Conservation (phyloP, 2,329 filamentous ascomycete genomes). For the Pyrenochaeta sp. region DNA sequence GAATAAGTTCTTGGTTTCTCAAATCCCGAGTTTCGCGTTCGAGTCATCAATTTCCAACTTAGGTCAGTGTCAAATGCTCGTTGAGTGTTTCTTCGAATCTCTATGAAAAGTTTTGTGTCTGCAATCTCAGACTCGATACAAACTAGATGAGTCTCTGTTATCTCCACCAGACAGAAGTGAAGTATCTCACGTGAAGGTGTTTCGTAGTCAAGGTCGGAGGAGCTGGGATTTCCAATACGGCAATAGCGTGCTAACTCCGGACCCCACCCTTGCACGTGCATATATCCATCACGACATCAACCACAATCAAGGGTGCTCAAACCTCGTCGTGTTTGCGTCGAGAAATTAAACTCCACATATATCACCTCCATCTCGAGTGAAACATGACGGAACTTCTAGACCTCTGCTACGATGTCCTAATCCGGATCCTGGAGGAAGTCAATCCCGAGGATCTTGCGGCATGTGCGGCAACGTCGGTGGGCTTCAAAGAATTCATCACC, state of each 20-base stretch:
- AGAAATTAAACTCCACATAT: background rate
- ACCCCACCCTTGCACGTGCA: background rate
- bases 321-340: background rate
- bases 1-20: too few species aligned
- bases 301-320: background rate
- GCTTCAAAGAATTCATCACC: conserved; percentile 62
- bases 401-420: conserved; percentile 46
- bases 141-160: too few species aligned
- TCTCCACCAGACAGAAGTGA: too few species aligned
- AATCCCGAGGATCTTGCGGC: conserved; percentile 40
- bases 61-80: too few species aligned
- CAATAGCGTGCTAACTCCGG: background rate
- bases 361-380: background rate
- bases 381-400: conserved; percentile 41
- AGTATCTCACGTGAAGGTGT: too few species aligned
- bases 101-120: too few species aligned
- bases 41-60: too few species aligned
- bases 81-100: too few species aligned
- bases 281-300: background rate
- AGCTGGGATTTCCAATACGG: too few species aligned
- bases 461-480: conserved; percentile 38
- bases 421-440: conserved; percentile 43
- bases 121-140: too few species aligned
- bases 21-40: too few species aligned
- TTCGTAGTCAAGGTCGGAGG: too few species aligned